These are phyloP conservation scores for Naumovozyma castellii DNA, from an alignment of 805 yeast species.

Conservation along the genomic window DNA sequence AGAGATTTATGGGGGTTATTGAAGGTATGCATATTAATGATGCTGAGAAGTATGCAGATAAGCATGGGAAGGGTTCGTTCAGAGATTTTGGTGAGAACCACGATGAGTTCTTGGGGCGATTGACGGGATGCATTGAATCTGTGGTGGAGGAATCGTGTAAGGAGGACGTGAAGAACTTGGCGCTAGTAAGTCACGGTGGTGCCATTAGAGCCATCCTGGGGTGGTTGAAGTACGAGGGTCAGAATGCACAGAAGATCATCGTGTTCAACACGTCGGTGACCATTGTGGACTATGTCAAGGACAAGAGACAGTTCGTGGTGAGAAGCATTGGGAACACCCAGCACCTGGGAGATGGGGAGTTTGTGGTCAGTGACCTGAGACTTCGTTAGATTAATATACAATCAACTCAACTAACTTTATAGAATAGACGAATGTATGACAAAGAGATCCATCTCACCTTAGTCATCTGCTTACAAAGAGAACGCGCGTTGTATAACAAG, in stretches of 20 bases:
- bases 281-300: conserved; percentile 45
- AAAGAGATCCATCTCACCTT: neutral
- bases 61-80: conserved; percentile 46
- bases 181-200: conserved; percentile 74
- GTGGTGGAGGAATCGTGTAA: conserved; percentile 32
- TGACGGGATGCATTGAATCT: conserved; percentile 37
- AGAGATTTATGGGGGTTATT: conserved; percentile 67
- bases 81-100: conserved; percentile 58
- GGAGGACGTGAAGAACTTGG: conserved; percentile 36
- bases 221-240: conserved; percentile 40
- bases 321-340: conserved; percentile 53
- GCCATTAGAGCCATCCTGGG: conserved; percentile 54
- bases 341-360: conserved; percentile 52
- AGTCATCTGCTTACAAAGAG: neutral
- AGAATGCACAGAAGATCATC: conserved; percentile 35
- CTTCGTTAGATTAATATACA: conserved; percentile 29
- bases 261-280: conserved; percentile 75
- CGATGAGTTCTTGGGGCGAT: conserved; percentile 38
- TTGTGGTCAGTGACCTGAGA: conserved; percentile 40
- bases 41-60: conserved; percentile 43
- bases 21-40: conserved; percentile 66
- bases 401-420: neutral
- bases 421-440: neutral
- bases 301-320: conserved; percentile 35
- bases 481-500: neutral